phyloP scores from a whole-genome alignment of 1,284 basidiomycete genomes.

The Erythrobasidium hasegawianum region DNA sequence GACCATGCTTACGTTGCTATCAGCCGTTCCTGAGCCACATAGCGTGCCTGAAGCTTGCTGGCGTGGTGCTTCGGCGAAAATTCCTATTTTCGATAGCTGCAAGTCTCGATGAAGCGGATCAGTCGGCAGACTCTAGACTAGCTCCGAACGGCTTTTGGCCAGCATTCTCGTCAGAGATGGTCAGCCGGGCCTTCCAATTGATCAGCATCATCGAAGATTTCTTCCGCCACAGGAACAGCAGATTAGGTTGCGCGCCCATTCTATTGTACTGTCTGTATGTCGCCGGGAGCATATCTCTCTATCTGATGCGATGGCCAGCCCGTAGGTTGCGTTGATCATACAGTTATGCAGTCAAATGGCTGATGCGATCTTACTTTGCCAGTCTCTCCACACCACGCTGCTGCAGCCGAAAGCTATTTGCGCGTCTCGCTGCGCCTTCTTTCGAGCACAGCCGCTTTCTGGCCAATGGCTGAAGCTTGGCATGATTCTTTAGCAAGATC shows the following conservation, averaged over 20 bases:
- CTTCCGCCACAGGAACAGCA: slow-evolving; percentile 13
- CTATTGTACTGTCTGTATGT: slow-evolving; percentile 19
- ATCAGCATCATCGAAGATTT: slow-evolving; percentile 24
- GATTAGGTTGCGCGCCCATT: slow-evolving; percentile 21
- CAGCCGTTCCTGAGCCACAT: slow-evolving; percentile 28
- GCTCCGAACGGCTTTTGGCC: slow-evolving; percentile 23
- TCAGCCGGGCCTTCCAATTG: slow-evolving; percentile 12
- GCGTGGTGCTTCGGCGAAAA: slow-evolving; percentile 20
- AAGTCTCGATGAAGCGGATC: slow-evolving; percentile 10
- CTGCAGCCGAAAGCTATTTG: slow-evolving; percentile 7
- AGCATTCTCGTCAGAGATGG: slow-evolving; percentile 19
- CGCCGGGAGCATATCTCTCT: slow-evolving; percentile 16
- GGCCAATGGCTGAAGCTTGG: slow-evolving; percentile 26
- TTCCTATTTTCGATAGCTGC: slow-evolving; percentile 26
- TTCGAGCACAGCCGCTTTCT: not conserved
- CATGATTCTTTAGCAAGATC: slow-evolving; percentile 25
- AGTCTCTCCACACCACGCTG: slow-evolving; percentile 27
- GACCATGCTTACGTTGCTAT: too few species aligned
- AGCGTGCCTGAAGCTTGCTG: slow-evolving; percentile 18
- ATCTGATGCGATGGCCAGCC: slow-evolving; percentile 19
- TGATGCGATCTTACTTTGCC: not conserved
- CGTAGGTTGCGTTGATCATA: too few species aligned
- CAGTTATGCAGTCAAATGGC: too few species aligned
- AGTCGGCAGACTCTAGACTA: not conserved
- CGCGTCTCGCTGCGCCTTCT: slow-evolving; percentile 5